Evolutionary conservation across 2,329 filamentous ascomycete genomes (phyloP), one percentile per base, ranked within the genome.

Genomic region (Falciphora oryzae): DNA sequence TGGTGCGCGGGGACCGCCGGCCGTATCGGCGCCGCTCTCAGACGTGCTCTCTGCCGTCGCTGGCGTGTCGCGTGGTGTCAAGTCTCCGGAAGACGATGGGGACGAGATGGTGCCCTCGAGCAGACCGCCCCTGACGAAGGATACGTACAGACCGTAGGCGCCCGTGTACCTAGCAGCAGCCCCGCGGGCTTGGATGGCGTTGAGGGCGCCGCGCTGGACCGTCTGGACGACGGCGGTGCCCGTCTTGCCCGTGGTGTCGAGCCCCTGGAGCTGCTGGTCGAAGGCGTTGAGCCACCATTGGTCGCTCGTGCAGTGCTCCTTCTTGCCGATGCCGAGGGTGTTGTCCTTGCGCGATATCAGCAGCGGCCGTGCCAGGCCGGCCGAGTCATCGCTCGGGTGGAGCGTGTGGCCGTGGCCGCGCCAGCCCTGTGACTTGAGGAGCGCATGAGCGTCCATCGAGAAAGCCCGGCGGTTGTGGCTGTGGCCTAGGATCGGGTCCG

Each of bases 271-370:
- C 65, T 93, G 93, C 74, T 93, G 89, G 76, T 98, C 94, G 70
- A 97, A 97, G 14, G 95, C 95, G 65, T 92, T 89, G 77, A 97
- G 83, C 95, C 95, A 99, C 95, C 95, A 99, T 75, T 97, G 93
- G 73, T 97, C 94, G 70, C 82, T 85, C 28, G 83, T 85, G 67
- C 82, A 82, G 67, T 87, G 84, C 65, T 83, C 81, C 75, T 91
- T 92, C 73, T 91, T 88, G 64, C 94, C 94, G 6, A 98, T 81
- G 29, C 94, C 94, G 63, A 91, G 82, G 32, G 85, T 89, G 75
- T 96, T 90, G 70, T 89, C 84, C 77, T 96, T 96, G 71, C 91
- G 89, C 66, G 90, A 88, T 65, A 97, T 84, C 53, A 96, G 86
- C 32, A 98, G 84, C 6, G 94, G 94, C 70, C 90, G 91, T 31